Conservation (phyloP, 352 stramenopile species). For the Aphanomyces invadans region DNA sequence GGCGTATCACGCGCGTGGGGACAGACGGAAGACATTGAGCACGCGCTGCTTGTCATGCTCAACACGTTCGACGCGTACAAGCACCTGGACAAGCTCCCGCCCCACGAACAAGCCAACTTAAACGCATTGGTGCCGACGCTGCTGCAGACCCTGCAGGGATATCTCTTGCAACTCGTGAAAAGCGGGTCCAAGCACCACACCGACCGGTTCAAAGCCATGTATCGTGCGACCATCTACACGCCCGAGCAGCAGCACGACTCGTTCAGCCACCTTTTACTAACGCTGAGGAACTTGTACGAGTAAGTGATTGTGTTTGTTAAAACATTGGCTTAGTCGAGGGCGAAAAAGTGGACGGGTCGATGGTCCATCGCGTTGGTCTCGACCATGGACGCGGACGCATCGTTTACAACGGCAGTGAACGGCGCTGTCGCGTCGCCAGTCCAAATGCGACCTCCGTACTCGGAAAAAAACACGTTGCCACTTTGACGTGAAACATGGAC, state of each 20-base stretch:
- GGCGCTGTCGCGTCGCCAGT: not conserved
- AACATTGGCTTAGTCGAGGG: not conserved
- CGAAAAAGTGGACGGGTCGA: not conserved
- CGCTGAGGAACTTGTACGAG: constrained; percentile 2
- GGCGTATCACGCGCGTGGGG: too few species aligned
- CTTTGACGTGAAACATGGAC: not conserved
- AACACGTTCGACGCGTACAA: constrained; percentile 70
- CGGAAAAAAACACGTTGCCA: not conserved
- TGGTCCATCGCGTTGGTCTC: not conserved
- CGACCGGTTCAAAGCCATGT: constrained; percentile 73
- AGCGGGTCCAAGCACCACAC: constrained; percentile 18
- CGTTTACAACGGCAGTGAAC: not conserved
- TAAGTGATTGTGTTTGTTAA: too few species aligned
- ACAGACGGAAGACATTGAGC: constrained; percentile 65
- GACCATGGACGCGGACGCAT: not conserved
- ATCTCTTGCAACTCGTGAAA: constrained; percentile 60
- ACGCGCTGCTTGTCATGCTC: constrained; percentile 64
- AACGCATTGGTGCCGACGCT: constrained; percentile 28
- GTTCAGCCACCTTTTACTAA: constrained; percentile 1
- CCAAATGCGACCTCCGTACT: constrained; percentile 20
- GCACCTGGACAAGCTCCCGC: constrained; percentile 19
- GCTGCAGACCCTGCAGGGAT: constrained; percentile 44
- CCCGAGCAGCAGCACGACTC: too few species aligned
- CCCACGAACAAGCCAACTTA: constrained; percentile 6
- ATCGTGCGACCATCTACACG: constrained; percentile 71